Conservation (phyloP, 73 alveolate species). For the Tetrahymena borealis region DNA sequence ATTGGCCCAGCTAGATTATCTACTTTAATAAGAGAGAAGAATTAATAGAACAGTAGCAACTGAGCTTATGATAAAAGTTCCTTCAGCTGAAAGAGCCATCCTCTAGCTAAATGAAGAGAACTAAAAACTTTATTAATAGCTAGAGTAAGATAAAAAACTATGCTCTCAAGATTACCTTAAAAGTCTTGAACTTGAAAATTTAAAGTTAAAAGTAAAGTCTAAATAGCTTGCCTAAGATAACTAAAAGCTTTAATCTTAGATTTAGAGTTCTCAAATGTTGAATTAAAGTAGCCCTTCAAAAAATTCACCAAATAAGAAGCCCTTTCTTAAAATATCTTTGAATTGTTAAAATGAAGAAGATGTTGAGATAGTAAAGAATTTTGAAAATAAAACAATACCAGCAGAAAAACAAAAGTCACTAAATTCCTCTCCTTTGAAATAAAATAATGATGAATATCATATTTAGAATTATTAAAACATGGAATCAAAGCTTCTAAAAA, state of each 20-base stretch:
- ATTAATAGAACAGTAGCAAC: neutral
- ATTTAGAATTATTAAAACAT: neutral
- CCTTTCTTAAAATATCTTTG: neutral
- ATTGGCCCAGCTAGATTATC: neutral
- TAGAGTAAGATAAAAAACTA: neutral
- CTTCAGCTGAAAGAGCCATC: neutral
- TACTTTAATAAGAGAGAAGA: neutral
- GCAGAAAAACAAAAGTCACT: neutral
- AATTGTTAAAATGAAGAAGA: neutral
- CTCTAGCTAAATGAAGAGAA: neutral
- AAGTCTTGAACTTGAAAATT: neutral
- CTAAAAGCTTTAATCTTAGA: neutral
- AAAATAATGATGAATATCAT: neutral
- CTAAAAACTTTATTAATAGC: neutral
- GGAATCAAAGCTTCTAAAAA: neutral
- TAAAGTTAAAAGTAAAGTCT: neutral
- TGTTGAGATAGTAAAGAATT: neutral
- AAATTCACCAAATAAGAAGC: neutral
- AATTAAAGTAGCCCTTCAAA: neutral
- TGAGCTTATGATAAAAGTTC: neutral
- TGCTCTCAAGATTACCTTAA: neutral
- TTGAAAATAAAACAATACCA: neutral
- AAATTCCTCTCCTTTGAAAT: neutral
- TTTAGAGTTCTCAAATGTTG: neutral
- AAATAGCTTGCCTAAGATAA: neutral